A percentile compares a stretch with the other conserved stretches of the same genome.
Conservation (phyloP, 176 grass and related monocot genomes). For the Phyllostachys edulis region DNA sequence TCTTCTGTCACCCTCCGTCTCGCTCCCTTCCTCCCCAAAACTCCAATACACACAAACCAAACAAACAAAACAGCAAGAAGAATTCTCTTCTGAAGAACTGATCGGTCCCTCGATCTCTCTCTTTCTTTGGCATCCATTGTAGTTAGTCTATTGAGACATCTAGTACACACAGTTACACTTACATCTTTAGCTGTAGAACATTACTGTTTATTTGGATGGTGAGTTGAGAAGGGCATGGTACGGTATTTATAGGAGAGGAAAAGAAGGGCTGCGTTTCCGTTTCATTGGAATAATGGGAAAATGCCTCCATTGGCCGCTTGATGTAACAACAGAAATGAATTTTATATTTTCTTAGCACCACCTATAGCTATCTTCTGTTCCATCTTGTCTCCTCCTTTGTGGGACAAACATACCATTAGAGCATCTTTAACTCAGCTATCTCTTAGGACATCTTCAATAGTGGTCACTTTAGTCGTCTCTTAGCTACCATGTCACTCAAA, state of each 20-base stretch:
- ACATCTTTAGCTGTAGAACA: conserved; percentile 21
- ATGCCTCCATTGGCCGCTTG: conserved; percentile 48
- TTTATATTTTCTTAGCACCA: conserved; percentile 36
- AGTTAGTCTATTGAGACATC: not conserved
- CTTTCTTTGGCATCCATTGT: not conserved
- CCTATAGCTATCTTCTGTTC: conserved; percentile 49
- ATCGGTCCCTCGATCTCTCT: not conserved
- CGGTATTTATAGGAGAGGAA: conserved; percentile 69
- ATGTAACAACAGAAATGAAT: conserved; percentile 38
- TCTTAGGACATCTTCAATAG: no score
- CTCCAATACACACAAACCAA: not conserved
- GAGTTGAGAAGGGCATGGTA: conserved; percentile 33
- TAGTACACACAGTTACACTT: not conserved
- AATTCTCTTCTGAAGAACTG: not conserved
- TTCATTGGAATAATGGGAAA: conserved; percentile 75
- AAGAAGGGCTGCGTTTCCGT: conserved; percentile 19
- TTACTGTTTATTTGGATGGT: conserved; percentile 67
- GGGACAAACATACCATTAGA: conserved; percentile 37
- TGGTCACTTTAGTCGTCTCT: no score
- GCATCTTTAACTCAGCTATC: no score
- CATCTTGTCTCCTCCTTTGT: conserved; percentile 38
- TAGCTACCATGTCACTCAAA: no score
- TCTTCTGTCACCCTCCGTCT: conserved; percentile 81
- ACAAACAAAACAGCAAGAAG: not conserved
- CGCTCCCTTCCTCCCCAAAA: not conserved